Conservation (phyloP, 2,329 filamentous ascomycete genomes). For the Xylaria sp. region DNA sequence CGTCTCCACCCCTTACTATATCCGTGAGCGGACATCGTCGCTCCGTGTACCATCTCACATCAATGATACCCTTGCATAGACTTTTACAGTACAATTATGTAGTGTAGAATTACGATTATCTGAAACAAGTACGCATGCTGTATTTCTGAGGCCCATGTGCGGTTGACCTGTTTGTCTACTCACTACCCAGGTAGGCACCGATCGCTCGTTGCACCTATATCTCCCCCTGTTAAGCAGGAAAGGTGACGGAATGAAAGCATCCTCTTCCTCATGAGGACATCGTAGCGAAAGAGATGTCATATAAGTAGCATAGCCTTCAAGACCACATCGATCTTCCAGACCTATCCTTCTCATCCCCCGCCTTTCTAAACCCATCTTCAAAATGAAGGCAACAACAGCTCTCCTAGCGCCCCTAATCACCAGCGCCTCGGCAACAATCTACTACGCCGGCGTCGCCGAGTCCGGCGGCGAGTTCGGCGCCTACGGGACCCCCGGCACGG, state of each 20-base stretch:
- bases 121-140: neutral
- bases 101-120: constrained; percentile 24
- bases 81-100: constrained; percentile 23
- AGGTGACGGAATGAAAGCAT: constrained; percentile 20
- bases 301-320: constrained; percentile 10
- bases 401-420: constrained; percentile 40
- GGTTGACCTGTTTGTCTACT: neutral
- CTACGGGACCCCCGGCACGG: constrained; percentile 55
- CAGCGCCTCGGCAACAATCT: constrained; percentile 56
- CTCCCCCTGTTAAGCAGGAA: neutral
- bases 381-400: constrained; percentile 41
- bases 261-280: constrained; percentile 10
- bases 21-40: constrained; percentile 35
- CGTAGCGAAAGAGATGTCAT: neutral
- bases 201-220: neutral
- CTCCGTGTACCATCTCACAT: constrained; percentile 41
- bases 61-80: constrained; percentile 45
- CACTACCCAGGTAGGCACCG: no score
- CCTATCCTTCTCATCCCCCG: neutral
- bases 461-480: constrained; percentile 61
- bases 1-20: constrained; percentile 24
- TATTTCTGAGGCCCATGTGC: neutral
- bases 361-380: neutral
- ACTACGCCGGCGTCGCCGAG: constrained; percentile 60
- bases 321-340: neutral